phyloP scores from a whole-genome alignment of 371 early-diverging fungal species.

The Amoeboaphelidium protococcarum region DNA sequence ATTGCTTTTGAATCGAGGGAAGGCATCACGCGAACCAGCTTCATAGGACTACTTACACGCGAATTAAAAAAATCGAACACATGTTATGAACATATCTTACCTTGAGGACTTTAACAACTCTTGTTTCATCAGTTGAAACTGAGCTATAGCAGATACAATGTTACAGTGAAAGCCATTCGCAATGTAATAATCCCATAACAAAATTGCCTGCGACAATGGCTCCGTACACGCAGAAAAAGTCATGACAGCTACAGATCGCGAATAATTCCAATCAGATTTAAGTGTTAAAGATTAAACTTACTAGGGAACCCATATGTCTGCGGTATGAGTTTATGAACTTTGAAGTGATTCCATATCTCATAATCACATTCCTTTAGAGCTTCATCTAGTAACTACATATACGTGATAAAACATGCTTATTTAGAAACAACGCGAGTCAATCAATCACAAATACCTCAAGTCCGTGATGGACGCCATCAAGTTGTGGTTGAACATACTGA shows the following conservation, averaged over 20 bases:
- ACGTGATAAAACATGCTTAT: background rate
- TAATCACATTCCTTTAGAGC: constrained; percentile 37
- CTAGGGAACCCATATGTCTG: constrained; percentile 65
- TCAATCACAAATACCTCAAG: constrained; percentile 25
- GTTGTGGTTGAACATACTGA: constrained; percentile 60
- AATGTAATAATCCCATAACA: constrained; percentile 74
- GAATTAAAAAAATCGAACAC: too few relatives aligned
- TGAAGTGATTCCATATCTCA: constrained; percentile 38
- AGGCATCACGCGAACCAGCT: too few relatives aligned
- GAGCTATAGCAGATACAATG: constrained; percentile 59
- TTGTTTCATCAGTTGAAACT: constrained; percentile 38
- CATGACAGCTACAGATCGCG: constrained; percentile 34
- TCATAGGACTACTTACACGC: too few relatives aligned
- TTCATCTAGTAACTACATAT: constrained; percentile 24
- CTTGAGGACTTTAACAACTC: constrained; percentile 32
- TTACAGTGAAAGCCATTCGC: constrained; percentile 75
- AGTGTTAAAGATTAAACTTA: constrained; percentile 15
- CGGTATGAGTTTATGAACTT: constrained; percentile 38
- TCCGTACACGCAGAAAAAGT: constrained; percentile 71
- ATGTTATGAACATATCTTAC: too few relatives aligned
- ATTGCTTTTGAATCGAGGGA: too few relatives aligned
- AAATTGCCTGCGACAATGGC: constrained; percentile 47
- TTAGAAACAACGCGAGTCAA: background rate
- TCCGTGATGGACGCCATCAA: constrained; percentile 76
- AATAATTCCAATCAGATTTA: background rate